Conservation (phyloP, 148 eudicot genomes). For the Fallopia convolvulus region DNA sequence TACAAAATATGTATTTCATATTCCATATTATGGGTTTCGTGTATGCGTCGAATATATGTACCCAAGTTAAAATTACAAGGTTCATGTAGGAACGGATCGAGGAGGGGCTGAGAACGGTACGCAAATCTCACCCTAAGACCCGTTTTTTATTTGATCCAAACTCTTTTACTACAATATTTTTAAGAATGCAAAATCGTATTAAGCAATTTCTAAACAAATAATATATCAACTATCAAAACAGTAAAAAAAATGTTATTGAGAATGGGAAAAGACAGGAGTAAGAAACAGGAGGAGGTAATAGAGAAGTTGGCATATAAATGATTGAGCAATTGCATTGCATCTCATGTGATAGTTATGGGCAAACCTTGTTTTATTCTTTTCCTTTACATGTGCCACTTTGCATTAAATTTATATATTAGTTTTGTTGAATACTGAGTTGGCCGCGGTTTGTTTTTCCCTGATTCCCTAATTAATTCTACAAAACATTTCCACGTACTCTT, state of each 20-base stretch:
- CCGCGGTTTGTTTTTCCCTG: background rate
- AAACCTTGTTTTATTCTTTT: background rate
- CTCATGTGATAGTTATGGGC: constrained; percentile 3
- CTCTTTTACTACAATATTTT: too few relatives aligned
- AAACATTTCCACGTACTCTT: background rate
- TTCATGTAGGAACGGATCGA: too few relatives aligned
- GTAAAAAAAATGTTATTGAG: background rate
- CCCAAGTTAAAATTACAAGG: too few relatives aligned
- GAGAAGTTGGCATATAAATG: background rate
- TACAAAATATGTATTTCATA: too few relatives aligned
- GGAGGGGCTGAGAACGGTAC: too few relatives aligned
- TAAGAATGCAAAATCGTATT: too few relatives aligned
- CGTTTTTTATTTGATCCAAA: too few relatives aligned
- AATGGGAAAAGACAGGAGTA: background rate
- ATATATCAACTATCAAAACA: background rate
- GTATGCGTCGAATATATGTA: too few relatives aligned
- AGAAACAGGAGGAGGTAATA: background rate
- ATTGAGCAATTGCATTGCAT: background rate
- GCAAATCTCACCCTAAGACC: too few relatives aligned
- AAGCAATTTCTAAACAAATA: background rate
- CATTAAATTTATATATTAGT: background rate
- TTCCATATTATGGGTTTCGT: too few relatives aligned
- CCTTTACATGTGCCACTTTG: background rate
- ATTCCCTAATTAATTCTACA: constrained; percentile 1
- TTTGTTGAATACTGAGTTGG: background rate